Base-by-base conservation (phyloP, 1,284 basidiomycete species). In the Pseudozyma hubeiensis region DNA sequence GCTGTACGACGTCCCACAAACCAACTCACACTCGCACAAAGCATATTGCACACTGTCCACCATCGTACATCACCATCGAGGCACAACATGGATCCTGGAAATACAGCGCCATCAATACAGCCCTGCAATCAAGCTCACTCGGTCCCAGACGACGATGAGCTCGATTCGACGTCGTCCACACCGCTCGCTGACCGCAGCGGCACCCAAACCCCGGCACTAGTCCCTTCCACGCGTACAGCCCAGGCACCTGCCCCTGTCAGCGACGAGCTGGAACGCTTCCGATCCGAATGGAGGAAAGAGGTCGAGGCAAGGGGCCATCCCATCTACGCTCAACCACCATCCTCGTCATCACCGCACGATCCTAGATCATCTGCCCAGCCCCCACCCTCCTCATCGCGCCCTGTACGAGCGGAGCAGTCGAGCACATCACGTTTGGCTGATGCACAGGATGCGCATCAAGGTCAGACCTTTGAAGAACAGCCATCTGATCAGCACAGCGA, bases 231-330 rank as follows among this genome's bases (percentile, higher is more conserved):
- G n/a, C 40, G n/a, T 7, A 41, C n/a, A 16, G 8, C 8, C 1
- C 35, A 37, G 5, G 10, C 10, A 37, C 5, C 35, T 10, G n/a
- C 40, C 11, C 56, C 53, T 5, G 70, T 63, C 47, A 57, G 47
- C 44, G 75, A 73, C 6, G 75, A 79, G 52, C 74, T 79, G 13
- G 77, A 73, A 30, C 52, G 56, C 0, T 79, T 79, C 41, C 53
- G 77, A 9, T 57, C 64, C 11, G 67, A 79, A 43, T 79, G 77
- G 77, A 66, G 66, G 44, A 61, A 62, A 43, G 77, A 79, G 44
- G 77, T 79, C 5, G 16, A 56, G 14, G 50, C 69, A 4, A 55
- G 65, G 44, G 63, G 54, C 24, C 64, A 62, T 47, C 53, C 43
- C 1, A 45, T 56, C 13, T 56, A 65, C 33, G 55, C 55, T 55